Percentiles rank a stretch among this genome's conserved stretches.
phyloP scores from a whole-genome alignment of 1,284 basidiomycete genomes.

The Fomes fomentarius region DNA sequence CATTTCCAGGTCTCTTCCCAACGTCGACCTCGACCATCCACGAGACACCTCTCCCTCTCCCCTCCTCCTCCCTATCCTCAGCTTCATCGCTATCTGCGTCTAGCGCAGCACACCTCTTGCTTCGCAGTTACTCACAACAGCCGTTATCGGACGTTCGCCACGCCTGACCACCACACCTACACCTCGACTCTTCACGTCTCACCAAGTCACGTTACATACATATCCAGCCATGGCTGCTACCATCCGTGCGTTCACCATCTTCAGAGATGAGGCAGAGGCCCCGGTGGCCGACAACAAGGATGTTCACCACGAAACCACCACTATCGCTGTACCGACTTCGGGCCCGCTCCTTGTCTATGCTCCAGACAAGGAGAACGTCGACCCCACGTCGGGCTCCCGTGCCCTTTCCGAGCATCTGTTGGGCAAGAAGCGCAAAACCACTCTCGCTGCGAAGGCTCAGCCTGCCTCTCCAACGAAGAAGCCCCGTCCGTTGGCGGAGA shows the following conservation, averaged over 20 bases:
- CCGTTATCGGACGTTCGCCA: conserved; percentile 2
- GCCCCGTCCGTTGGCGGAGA: conserved; percentile 53
- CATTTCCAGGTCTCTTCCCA: conserved; percentile 13
- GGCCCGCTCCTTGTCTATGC: conserved; percentile 40
- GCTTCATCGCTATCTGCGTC: background rate
- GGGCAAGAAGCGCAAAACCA: conserved; percentile 67
- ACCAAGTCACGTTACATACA: background rate
- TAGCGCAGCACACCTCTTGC: conserved; percentile 7
- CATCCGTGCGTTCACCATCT: conserved; percentile 65
- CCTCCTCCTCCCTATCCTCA: background rate
- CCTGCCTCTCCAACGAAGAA: conserved; percentile 46
- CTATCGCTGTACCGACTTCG: conserved; percentile 17
- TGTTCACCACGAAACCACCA: conserved; percentile 7
- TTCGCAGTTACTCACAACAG: background rate
- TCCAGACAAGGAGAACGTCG: conserved; percentile 75
- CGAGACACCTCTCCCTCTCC: conserved; percentile 7
- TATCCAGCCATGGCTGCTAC: conserved; percentile 43
- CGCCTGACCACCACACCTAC: background rate
- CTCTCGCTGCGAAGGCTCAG: conserved; percentile 56
- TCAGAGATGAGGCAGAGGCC: conserved; percentile 50
- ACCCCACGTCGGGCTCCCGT: conserved; percentile 71
- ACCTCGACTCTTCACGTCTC: conserved; percentile 4
- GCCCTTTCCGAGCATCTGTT: conserved; percentile 39
- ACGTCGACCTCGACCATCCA: conserved; percentile 21
- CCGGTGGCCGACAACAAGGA: conserved; percentile 16